These are phyloP conservation scores for Malus asiatica DNA, from an alignment of 306 rosid species.

Conservation along the genomic window DNA sequence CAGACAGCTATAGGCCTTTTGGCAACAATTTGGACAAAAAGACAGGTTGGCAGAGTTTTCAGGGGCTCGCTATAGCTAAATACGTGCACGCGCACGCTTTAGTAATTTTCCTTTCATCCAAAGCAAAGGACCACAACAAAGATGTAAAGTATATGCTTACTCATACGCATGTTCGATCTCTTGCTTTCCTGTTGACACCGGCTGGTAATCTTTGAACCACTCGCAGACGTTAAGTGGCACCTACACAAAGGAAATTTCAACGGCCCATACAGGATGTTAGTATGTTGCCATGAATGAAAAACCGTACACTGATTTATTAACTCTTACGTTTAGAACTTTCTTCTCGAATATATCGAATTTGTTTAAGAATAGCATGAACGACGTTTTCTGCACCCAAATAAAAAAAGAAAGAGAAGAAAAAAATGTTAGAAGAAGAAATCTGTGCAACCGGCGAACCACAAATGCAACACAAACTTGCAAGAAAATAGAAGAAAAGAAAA, in stretches of 20 bases:
- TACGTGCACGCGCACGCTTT: neutral
- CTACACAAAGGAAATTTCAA: conserved; percentile 38
- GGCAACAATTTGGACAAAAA: neutral
- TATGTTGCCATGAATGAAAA: conserved; percentile 12
- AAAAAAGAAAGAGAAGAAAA: neutral
- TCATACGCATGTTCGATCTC: conserved; percentile 92
- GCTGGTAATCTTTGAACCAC: conserved; percentile 96
- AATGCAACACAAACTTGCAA: neutral
- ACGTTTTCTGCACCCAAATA: conserved; percentile 63
- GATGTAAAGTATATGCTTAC: conserved; percentile 39
- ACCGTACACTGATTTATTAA: conserved; percentile 3
- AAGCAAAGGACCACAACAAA: conserved; percentile 1
- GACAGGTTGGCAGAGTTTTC: neutral
- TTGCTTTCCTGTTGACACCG: conserved; percentile 82
- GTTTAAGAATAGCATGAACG: conserved; percentile 95
- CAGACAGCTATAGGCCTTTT: conserved; percentile 7
- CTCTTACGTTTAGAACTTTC: conserved; percentile 78
- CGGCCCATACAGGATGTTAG: conserved; percentile 13
- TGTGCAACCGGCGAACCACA: neutral
- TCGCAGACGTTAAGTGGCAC: conserved; percentile 84
- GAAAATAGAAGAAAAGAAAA: conserved; percentile 22
- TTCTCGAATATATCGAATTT: conserved; percentile 96
- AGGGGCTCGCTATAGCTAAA: neutral
- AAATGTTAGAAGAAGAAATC: neutral
- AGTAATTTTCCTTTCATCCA: neutral